These are phyloP conservation scores for Moesziomyces globuligerus DNA, from an alignment of 1,284 basidiomycete species.

Conservation along the genomic window DNA sequence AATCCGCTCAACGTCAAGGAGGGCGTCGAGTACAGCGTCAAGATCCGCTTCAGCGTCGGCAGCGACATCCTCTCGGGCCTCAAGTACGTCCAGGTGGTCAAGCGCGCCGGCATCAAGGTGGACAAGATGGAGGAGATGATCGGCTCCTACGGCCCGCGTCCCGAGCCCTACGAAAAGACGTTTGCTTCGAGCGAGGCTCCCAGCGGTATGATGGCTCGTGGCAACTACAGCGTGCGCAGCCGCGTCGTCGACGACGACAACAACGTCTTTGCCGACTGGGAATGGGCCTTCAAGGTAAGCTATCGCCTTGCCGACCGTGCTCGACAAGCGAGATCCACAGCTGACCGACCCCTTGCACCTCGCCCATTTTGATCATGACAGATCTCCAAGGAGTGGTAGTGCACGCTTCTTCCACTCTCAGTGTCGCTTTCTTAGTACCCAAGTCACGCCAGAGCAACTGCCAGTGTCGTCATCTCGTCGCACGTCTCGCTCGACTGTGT, in stretches of 20 bases:
- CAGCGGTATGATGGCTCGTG: constrained; percentile 81
- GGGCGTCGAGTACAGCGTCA: constrained; percentile 78
- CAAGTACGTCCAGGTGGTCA: constrained; percentile 80
- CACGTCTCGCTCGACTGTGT: background rate
- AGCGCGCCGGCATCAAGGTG: constrained; percentile 77
- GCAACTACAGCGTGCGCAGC: constrained; percentile 79
- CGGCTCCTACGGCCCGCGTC: constrained; percentile 77
- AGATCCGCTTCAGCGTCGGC: constrained; percentile 78
- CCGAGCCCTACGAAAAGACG: constrained; percentile 67
- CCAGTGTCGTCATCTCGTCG: constrained; percentile 6
- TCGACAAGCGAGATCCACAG: background rate
- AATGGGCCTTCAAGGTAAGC: constrained; percentile 63
- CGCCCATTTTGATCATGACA: constrained; percentile 1
- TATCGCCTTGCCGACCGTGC: too few relatives aligned
- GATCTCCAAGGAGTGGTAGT: constrained; percentile 58
- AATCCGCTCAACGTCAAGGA: constrained; percentile 74
- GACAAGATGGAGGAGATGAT: constrained; percentile 91
- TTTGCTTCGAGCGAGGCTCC: constrained; percentile 68
- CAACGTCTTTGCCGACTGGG: constrained; percentile 73
- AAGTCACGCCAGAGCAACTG: background rate
- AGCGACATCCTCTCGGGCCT: constrained; percentile 85
- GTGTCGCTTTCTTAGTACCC: background rate
- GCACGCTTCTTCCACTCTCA: background rate
- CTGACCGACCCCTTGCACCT: background rate
- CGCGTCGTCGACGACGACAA: constrained; percentile 85